Percentiles rank a stretch among this genome's conserved stretches.
Conservation (phyloP, 208 protist species). For the Crithidia bombi region DNA sequence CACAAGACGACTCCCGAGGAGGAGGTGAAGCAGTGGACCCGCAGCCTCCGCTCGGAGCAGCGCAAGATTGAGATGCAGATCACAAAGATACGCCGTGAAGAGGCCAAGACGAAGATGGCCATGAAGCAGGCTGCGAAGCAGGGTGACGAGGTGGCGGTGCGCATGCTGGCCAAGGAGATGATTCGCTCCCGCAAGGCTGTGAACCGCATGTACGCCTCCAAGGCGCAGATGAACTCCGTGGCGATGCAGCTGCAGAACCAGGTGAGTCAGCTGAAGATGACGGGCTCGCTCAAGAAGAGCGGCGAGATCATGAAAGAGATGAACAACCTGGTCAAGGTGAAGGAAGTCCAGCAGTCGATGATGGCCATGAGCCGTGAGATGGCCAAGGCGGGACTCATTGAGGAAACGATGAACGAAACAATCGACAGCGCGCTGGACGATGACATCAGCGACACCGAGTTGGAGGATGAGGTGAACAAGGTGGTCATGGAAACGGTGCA, state of each 20-base stretch:
- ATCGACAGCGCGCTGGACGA: constrained; percentile 84
- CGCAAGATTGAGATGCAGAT: constrained; percentile 87
- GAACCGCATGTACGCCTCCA: constrained; percentile 84
- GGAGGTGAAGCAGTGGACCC: constrained; percentile 77
- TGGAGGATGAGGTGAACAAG: constrained; percentile 90
- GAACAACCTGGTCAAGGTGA: constrained; percentile 80
- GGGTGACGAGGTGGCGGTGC: constrained; percentile 65
- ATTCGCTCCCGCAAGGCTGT: constrained; percentile 80
- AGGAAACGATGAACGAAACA: constrained; percentile 91
- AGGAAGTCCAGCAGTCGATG: constrained; percentile 85
- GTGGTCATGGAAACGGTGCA: constrained; percentile 86
- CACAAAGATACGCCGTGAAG: constrained; percentile 80
- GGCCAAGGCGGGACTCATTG: constrained; percentile 89
- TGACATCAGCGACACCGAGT: constrained; percentile 85
- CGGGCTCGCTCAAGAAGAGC: constrained; percentile 71
- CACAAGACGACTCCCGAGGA: constrained; percentile 71
- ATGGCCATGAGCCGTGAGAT: constrained; percentile 85
- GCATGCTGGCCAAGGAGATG: constrained; percentile 89
- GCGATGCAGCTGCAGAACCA: constrained; percentile 90
- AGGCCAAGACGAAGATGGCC: constrained; percentile 81
- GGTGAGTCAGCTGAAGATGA: constrained; percentile 78
- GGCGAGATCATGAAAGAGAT: constrained; percentile 87
- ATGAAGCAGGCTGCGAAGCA: constrained; percentile 85
- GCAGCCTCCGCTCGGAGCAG: constrained; percentile 74
- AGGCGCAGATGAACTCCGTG: constrained; percentile 92